These are phyloP conservation scores for Lichtheimia corymbifera DNA, from an alignment of 371 early-diverging fungal species.

Conservation along the genomic window DNA sequence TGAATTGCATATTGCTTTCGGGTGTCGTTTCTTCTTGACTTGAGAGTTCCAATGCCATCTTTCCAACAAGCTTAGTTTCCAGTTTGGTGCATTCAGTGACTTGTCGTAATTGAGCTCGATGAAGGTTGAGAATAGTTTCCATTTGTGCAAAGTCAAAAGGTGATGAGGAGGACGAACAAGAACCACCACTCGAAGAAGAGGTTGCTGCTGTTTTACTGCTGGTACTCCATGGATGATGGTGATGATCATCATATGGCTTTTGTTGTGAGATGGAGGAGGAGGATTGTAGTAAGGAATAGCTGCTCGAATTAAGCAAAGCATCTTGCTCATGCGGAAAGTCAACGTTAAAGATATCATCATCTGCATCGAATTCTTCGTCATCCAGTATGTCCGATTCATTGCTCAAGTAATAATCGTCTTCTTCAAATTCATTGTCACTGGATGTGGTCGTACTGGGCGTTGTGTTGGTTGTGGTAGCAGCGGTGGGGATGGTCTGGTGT, in stretches of 20 bases:
- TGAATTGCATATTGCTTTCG: conserved; percentile 19
- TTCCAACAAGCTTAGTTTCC: conserved; percentile 81
- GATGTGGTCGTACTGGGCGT: neutral
- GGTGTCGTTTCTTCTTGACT: conserved; percentile 30
- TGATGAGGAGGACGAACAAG: neutral
- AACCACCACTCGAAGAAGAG: neutral
- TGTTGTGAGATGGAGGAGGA: conserved; percentile 11
- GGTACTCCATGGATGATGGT: neutral
- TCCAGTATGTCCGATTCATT: conserved; percentile 32
- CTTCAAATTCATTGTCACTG: conserved; percentile 7
- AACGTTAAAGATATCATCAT: conserved; percentile 54
- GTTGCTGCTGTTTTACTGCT: conserved; percentile 7
- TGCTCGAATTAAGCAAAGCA: conserved; percentile 24
- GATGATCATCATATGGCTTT: conserved; percentile 9
- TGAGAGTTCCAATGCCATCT: conserved; percentile 59
- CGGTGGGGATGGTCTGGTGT: neutral
- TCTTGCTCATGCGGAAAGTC: conserved; percentile 54
- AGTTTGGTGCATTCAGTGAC: conserved; percentile 76
- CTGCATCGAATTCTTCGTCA: conserved; percentile 56
- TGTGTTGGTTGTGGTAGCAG: neutral
- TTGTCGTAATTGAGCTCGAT: conserved; percentile 80
- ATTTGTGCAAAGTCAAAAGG: conserved; percentile 38
- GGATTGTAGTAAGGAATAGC: conserved; percentile 10
- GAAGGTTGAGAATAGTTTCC: conserved; percentile 76
- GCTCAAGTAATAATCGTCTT: conserved; percentile 16